Evolutionary conservation across 441 rosid genomes (phyloP).

Genomic region (Adansonia madagascariensis): DNA sequence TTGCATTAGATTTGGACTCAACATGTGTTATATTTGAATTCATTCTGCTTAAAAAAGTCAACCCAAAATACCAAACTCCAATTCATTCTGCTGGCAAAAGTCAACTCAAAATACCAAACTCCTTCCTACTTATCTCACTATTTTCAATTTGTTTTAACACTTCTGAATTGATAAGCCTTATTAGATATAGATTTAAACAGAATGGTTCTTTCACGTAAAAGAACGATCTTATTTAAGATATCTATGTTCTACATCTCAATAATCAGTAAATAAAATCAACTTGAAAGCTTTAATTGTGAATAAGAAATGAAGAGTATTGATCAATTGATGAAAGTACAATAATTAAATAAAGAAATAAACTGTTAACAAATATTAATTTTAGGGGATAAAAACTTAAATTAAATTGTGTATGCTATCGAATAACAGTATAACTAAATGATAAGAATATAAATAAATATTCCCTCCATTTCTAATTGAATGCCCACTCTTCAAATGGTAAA

Average conservation of each 20-base stretch:
- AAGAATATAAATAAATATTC: neutral
- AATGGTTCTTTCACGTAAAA: neutral
- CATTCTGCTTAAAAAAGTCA: neutral
- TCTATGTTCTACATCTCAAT: neutral
- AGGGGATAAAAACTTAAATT: neutral
- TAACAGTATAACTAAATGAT: no score
- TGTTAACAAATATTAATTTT: neutral
- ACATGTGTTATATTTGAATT: neutral
- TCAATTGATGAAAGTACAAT: neutral
- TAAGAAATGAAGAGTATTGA: neutral
- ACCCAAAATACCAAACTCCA: neutral
- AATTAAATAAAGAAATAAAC: neutral
- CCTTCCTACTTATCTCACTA: neutral
- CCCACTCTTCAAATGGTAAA: neutral
- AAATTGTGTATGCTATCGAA: neutral
- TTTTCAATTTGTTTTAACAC: neutral
- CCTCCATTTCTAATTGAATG: neutral
- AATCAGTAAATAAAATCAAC: neutral
- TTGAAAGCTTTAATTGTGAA: neutral
- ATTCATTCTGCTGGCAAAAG: neutral
- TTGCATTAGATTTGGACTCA: neutral
- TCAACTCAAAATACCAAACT: neutral
- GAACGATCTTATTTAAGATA: neutral
- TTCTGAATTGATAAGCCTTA: neutral
- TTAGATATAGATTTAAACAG: neutral